Conservation (phyloP, 495 filamentous ascomycete genomes). For the Staphylotrichum longicolle region DNA sequence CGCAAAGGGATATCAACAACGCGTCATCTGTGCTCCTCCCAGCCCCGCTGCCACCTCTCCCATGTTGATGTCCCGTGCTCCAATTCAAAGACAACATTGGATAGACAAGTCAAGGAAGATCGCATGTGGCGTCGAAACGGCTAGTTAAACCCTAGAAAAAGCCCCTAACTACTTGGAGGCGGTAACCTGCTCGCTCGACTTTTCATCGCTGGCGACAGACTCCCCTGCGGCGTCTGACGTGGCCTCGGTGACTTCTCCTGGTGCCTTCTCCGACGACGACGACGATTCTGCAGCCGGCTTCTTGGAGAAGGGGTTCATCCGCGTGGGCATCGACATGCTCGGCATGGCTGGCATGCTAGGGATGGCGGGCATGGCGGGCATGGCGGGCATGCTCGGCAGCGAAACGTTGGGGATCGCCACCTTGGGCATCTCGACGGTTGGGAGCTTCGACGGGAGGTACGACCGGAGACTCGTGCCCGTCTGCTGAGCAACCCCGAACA, state of each 20-base stretch:
- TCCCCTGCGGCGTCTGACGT: background rate
- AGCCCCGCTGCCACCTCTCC: too few species aligned
- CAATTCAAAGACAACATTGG: too few species aligned
- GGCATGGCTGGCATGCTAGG: constrained; percentile 27
- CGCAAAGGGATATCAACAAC: too few species aligned
- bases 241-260: background rate
- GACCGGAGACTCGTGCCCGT: constrained; percentile 41
- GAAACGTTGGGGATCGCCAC: constrained; percentile 27
- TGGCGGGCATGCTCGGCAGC: constrained; percentile 21
- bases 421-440: constrained; percentile 35
- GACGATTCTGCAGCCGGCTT: background rate
- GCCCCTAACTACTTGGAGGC: background rate
- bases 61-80: too few species aligned
- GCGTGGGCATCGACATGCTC: constrained; percentile 26
- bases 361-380: background rate
- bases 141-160: too few species aligned
- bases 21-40: too few species aligned
- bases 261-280: background rate
- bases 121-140: too few species aligned
- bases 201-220: background rate
- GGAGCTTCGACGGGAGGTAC: constrained; percentile 44
- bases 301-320: constrained; percentile 24
- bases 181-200: background rate
- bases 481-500: constrained; percentile 47
- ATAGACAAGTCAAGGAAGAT: too few species aligned